Conservation (phyloP, 2,329 filamentous ascomycete genomes). For the Geosmithia morbida region DNA sequence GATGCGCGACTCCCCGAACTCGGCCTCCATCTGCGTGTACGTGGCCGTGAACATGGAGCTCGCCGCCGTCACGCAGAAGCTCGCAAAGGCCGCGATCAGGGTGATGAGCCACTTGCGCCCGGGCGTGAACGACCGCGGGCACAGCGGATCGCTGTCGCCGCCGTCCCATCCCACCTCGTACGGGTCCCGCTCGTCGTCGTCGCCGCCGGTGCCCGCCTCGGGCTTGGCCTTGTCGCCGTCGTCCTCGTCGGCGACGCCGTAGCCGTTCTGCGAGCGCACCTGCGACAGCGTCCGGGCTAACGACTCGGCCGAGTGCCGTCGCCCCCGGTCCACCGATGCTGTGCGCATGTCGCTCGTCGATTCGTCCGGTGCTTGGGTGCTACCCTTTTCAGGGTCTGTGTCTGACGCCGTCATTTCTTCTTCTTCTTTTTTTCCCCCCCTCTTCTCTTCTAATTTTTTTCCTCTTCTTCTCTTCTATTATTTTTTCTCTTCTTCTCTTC, state of each 20-base stretch:
- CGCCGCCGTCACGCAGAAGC: constrained; percentile 57
- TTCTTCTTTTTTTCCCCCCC: too few species aligned
- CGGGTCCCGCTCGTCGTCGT: not conserved
- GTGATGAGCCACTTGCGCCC: constrained; percentile 70
- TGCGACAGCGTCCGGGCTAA: constrained; percentile 7
- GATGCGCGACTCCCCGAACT: constrained; percentile 57
- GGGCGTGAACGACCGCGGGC: constrained; percentile 54
- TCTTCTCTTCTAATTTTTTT: too few species aligned
- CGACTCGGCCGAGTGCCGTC: not conserved
- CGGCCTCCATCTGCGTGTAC: constrained; percentile 59
- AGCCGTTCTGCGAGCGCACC: constrained; percentile 28
- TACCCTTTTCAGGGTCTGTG: too few species aligned
- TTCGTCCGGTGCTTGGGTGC: too few species aligned
- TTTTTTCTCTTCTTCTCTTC: too few species aligned
- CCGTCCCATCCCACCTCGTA: constrained; percentile 62
- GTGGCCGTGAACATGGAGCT: constrained; percentile 84
- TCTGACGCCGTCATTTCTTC: too few species aligned
- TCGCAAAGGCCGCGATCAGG: constrained; percentile 55
- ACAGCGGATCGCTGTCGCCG: constrained; percentile 54
- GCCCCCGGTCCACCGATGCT: not conserved
- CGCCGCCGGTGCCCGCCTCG: not conserved
- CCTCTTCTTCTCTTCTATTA: too few species aligned
- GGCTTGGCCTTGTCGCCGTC: constrained; percentile 4
- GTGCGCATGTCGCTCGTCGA: not conserved
- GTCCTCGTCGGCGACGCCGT: constrained; percentile 21